Percentiles rank a stretch among this genome's conserved stretches.
phyloP scores from a whole-genome alignment of 2,329 filamentous ascomycete genomes.

The Xylariomycetidae sp. region DNA sequence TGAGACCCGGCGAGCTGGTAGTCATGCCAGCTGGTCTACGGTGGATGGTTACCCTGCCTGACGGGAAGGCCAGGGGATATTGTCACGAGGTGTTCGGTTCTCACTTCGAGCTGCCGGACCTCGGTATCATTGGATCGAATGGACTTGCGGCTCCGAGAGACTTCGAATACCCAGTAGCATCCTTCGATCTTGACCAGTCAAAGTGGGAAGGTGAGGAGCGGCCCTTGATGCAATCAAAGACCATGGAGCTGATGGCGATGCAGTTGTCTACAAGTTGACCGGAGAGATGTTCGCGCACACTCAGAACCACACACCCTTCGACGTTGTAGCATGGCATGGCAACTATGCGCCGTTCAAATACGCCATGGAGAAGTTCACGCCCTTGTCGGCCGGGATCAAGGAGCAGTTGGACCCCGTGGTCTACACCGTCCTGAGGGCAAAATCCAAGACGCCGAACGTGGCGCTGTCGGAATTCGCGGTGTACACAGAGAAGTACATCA shows the following conservation, averaged over 20 bases:
- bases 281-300: conserved; percentile 51
- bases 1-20: background rate
- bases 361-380: conserved; percentile 45
- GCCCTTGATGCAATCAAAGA: too few species aligned
- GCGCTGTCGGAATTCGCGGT: conserved; percentile 54
- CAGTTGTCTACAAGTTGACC: conserved; percentile 39
- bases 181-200: background rate
- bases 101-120: background rate
- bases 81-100: background rate
- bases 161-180: background rate
- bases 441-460: conserved; percentile 43
- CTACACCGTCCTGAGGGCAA: conserved; percentile 53
- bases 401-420: conserved; percentile 57
- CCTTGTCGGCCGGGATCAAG: conserved; percentile 47
- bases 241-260: too few species aligned
- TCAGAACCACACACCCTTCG: conserved; percentile 55
- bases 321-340: conserved; percentile 60
- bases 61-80: background rate
- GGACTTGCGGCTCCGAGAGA: background rate
- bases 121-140: background rate
- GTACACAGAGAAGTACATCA: conserved; percentile 55
- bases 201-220: background rate
- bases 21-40: background rate
- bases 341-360: conserved; percentile 50
- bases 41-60: background rate